Conservation (phyloP, 805 yeast species). For the Candida broadrunensis region DNA sequence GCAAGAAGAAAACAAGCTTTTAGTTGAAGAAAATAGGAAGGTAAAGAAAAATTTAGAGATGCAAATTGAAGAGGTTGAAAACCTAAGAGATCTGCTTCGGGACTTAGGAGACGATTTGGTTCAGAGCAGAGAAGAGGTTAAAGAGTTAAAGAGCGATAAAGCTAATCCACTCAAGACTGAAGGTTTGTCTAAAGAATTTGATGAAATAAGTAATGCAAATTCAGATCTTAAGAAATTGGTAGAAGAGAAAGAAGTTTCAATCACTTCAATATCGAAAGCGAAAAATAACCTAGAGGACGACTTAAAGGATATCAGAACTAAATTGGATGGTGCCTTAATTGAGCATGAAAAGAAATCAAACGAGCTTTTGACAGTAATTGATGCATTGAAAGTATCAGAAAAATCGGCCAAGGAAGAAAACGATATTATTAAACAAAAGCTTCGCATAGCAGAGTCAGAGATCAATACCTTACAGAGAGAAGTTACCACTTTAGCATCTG, state of each 20-base stretch:
- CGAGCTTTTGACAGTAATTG: slow-evolving; percentile 1
- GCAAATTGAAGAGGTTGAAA: slow-evolving; percentile 63
- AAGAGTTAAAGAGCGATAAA: slow-evolving; percentile 17
- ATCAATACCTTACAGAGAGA: slow-evolving; percentile 17
- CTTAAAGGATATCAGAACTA: background rate
- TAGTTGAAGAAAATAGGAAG: slow-evolving; percentile 12
- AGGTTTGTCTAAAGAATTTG: slow-evolving; percentile 47
- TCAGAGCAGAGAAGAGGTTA: slow-evolving; percentile 58
- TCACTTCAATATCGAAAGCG: background rate
- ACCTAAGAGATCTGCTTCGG: slow-evolving; percentile 69
- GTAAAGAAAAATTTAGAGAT: slow-evolving; percentile 28
- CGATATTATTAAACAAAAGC: slow-evolving; percentile 16
- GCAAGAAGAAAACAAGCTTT: slow-evolving; percentile 12
- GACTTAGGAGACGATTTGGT: slow-evolving; percentile 81
- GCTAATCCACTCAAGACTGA: slow-evolving; percentile 49
- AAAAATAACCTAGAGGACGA: slow-evolving; percentile 1
- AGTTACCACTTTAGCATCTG: slow-evolving; percentile 21
- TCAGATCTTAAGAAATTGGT: background rate
- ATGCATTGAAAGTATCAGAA: slow-evolving; percentile 8
- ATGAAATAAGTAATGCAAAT: background rate
- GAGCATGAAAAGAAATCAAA: slow-evolving; percentile 10
- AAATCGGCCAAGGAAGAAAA: slow-evolving; percentile 15
- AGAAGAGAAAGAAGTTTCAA: background rate
- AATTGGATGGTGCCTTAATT: background rate
- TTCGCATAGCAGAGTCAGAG: slow-evolving; percentile 15